Evolutionary conservation across 768 basidiomycete genomes (phyloP).

Genomic region (Trametes cinnabarina): DNA sequence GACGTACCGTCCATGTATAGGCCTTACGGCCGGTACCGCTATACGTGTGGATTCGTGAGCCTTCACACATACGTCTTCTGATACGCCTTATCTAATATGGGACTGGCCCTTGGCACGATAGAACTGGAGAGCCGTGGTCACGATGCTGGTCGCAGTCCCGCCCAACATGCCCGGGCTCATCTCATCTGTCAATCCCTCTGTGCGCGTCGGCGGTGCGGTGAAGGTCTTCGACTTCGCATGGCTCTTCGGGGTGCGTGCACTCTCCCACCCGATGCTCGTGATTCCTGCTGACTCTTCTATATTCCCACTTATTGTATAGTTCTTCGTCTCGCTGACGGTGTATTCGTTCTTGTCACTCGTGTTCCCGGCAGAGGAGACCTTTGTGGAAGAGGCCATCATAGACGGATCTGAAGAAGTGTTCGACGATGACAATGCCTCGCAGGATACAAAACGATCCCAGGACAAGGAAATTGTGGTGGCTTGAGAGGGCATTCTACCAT

Average conservation of each 20-base stretch:
- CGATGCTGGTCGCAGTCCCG: conserved; percentile 64
- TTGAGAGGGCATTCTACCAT: too few species aligned
- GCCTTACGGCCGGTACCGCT: conserved; percentile 74
- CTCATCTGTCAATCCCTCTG: conserved; percentile 62
- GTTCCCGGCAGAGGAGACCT: too few species aligned
- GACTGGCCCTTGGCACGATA: conserved; percentile 26
- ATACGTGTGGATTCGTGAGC: conserved; percentile 69
- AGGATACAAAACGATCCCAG: too few species aligned
- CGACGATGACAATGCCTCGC: too few species aligned
- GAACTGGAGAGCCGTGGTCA: conserved; percentile 80
- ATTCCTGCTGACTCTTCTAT: too few species aligned
- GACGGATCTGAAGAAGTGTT: too few species aligned
- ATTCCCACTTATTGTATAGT: too few species aligned
- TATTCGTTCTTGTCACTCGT: too few species aligned
- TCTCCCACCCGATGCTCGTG: too few species aligned
- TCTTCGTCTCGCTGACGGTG: too few species aligned
- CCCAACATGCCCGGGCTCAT: conserved; percentile 78
- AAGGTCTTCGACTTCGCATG: conserved; percentile 71
- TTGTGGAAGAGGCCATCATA: too few species aligned
- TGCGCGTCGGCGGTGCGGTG: conserved; percentile 56
- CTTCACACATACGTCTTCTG: not conserved
- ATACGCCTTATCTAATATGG: not conserved
- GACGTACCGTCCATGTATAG: conserved; percentile 85
- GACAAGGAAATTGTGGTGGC: too few species aligned
- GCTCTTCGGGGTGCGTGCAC: conserved; percentile 65